These are phyloP conservation scores for Diaporthe velutina DNA, from an alignment of 2,329 filamentous ascomycete species.

Conservation along the genomic window DNA sequence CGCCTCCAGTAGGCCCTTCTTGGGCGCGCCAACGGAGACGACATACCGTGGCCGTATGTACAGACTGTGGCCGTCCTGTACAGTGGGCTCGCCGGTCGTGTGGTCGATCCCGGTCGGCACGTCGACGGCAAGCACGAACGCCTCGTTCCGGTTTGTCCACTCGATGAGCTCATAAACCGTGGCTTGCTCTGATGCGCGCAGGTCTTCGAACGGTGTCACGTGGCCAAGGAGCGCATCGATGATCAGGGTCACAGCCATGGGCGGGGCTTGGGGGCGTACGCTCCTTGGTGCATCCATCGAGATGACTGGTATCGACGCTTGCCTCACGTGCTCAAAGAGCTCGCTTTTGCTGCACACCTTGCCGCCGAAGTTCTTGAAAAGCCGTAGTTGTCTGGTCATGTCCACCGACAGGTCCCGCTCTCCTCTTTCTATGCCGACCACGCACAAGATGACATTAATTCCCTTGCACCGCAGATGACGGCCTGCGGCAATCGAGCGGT, in stretches of 20 bases:
- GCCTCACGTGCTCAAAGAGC: conserved; percentile 71
- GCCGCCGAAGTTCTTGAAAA: conserved; percentile 87
- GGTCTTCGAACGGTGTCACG: conserved; percentile 88
- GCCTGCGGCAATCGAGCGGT: conserved; percentile 85
- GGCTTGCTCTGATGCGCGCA: conserved; percentile 84
- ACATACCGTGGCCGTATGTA: conserved; percentile 87
- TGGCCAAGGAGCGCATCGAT: conserved; percentile 91
- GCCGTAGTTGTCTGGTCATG: conserved; percentile 82
- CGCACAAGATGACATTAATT: conserved; percentile 82
- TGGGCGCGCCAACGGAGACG: conserved; percentile 87
- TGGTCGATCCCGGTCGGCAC: conserved; percentile 91
- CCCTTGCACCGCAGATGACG: conserved; percentile 89
- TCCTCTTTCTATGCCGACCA: conserved; percentile 85
- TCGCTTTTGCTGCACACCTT: conserved; percentile 74
- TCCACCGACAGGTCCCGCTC: conserved; percentile 85
- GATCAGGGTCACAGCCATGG: conserved; percentile 81
- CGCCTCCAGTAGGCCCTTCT: conserved; percentile 84
- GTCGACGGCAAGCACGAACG: conserved; percentile 88
- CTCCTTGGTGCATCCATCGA: conserved; percentile 52
- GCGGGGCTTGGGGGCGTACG: conserved; percentile 59
- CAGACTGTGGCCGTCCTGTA: conserved; percentile 81
- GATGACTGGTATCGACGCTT: conserved; percentile 54
- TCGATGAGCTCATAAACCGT: conserved; percentile 91
- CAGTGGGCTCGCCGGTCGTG: conserved; percentile 74
- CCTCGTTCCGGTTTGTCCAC: conserved; percentile 91